Percentiles rank a stretch among this genome's conserved stretches.
Evolutionary conservation across 345 rosid species (phyloP).

Genomic region (Hibiscus mutabilis): DNA sequence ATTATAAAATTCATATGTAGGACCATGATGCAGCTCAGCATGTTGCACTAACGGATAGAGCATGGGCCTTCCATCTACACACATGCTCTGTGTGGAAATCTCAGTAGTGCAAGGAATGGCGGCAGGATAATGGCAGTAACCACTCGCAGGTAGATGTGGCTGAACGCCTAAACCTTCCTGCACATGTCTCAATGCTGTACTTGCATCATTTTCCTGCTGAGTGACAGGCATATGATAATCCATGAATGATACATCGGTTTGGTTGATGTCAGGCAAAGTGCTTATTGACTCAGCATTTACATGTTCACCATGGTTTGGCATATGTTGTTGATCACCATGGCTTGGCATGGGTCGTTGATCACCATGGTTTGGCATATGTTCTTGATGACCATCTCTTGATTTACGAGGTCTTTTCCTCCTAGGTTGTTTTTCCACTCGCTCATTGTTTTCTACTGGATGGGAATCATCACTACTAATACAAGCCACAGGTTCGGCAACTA

Average conservation of each 20-base stretch:
- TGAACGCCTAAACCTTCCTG: constrained; percentile 40
- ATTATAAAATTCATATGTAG: constrained; percentile 40
- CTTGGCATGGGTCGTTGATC: not conserved
- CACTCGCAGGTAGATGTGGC: constrained; percentile 26
- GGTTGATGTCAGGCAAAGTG: constrained; percentile 55
- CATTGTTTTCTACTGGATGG: constrained; percentile 30
- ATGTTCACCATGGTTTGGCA: constrained; percentile 14
- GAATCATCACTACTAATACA: constrained; percentile 14
- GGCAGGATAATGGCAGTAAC: constrained; percentile 32
- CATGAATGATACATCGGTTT: constrained; percentile 28
- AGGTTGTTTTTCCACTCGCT: constrained; percentile 31
- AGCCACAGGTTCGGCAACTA: constrained; percentile 31
- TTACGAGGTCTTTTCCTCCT: constrained; percentile 40
- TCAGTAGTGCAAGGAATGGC: constrained; percentile 37
- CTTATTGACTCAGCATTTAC: constrained; percentile 31
- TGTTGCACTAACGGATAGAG: constrained; percentile 40
- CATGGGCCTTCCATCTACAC: constrained; percentile 50
- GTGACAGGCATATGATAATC: constrained; percentile 34
- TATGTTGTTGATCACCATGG: not conserved
- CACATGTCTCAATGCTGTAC: constrained; percentile 23
- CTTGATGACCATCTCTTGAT: constrained; percentile 5
- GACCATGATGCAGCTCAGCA: constrained; percentile 36
- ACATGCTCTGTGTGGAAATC: constrained; percentile 36
- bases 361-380: not conserved
- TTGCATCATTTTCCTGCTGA: constrained; percentile 30